phyloP scores from a whole-genome alignment of 495 filamentous ascomycete genomes.

The Neurospora terricola region DNA sequence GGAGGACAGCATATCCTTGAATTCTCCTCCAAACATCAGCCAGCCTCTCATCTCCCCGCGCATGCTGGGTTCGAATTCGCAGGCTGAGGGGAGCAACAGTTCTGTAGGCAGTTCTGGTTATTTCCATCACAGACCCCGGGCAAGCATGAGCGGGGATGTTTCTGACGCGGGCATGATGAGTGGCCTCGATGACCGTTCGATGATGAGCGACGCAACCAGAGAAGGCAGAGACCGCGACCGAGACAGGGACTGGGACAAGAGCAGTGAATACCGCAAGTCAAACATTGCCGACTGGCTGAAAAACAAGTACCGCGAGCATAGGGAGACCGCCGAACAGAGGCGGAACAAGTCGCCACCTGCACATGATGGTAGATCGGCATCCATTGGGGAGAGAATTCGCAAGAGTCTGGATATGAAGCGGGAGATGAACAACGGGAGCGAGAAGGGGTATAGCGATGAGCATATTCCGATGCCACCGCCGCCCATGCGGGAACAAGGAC shows the following conservation, averaged over 20 bases:
- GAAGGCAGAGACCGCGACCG: constrained; percentile 1
- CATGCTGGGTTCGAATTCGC: constrained; percentile 46
- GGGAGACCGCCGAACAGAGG: constrained; percentile 54
- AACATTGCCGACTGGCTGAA: constrained; percentile 79
- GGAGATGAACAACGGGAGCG: neutral
- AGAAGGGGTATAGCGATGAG: neutral
- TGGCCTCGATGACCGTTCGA: constrained; percentile 27
- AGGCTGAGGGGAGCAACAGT: constrained; percentile 59
- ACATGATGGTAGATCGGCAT: neutral
- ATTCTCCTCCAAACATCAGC: constrained; percentile 13
- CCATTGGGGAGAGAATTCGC: constrained; percentile 20
- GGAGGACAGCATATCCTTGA: constrained; percentile 28
- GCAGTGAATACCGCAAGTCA: constrained; percentile 44
- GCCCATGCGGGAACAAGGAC: neutral
- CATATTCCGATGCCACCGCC: neutral
- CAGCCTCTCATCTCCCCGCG: constrained; percentile 37
- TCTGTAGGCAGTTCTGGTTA: constrained; percentile 51
- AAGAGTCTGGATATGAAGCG: constrained; percentile 35
- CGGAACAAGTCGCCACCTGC: constrained; percentile 36
- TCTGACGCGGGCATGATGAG: constrained; percentile 30
- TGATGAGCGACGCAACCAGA: neutral
- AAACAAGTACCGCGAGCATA: constrained; percentile 70
- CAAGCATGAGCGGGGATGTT: constrained; percentile 47
- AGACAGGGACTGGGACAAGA: constrained; percentile 35
- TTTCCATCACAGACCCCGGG: constrained; percentile 26